Base-by-base conservation (phyloP, 2,329 filamentous ascomycete species). In the Teratosphaeria pseudoeucalypti region DNA sequence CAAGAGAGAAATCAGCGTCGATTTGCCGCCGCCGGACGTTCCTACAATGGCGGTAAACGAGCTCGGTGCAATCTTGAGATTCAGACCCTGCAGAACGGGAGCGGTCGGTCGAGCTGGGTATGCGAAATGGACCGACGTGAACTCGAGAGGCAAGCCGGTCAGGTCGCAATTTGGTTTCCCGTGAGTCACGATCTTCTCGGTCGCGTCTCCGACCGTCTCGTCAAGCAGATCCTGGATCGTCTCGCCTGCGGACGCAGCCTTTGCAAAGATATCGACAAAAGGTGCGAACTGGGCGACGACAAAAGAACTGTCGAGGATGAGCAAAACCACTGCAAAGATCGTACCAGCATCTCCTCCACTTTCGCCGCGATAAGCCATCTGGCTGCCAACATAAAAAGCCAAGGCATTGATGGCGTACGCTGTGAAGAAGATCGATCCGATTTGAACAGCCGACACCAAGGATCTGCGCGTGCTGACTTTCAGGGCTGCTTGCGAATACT, bases 301-400 rank as follows among this genome's bases (percentile, higher is more conserved):
- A 55, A 87, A 81, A 9, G 83, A 84, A 29, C 83, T 82, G 63
- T 87, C 84, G 1, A 86, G 77, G 11, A 86, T 81, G 34, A 87
- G 74, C 57, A 86, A 84, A 12, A 86, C 82, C 34, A 86, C 84
- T 0, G 83, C 85, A 64, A 86, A 86, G 16, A 84, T 76, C 1
- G 79, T 81, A 37, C 80, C 79, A 29, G 79, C 79, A 52, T 68
- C 61, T 19, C 67, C 66, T 7, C 70, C 66, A n/a, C 69, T 64
- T 34, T 60, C 43, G 9, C 66, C 67, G 2, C 61, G 62, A 2
- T 57, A 57, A 9, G 68, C 66, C 60, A 71, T 61, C 5, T 65
- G 61, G 54, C 72, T 73, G 10, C 77, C 77, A 26, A 78, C 71
- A 68, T 73, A 79, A 56, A 78, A 79, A 0, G 77, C 77, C 37